Evolutionary conservation across 169 alveolate genomes (phyloP).

Genomic region (Fabrea salina): DNA sequence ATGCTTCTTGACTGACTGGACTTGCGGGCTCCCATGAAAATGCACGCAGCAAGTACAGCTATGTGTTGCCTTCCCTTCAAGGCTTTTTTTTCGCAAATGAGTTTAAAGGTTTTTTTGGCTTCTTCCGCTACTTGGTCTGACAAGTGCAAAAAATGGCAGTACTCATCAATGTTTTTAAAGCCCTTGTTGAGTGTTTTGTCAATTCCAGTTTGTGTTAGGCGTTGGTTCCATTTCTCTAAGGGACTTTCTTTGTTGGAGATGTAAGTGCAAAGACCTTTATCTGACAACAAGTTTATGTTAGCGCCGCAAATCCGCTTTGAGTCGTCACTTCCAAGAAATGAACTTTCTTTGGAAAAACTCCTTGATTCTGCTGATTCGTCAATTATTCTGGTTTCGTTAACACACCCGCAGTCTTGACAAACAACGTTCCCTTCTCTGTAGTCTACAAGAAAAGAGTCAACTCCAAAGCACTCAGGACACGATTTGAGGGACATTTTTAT

Average conservation of each 20-base stretch:
- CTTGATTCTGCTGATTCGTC: conserved; percentile 21
- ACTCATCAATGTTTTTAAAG: not conserved
- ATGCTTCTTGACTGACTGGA: not conserved
- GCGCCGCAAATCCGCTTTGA: conserved; percentile 13
- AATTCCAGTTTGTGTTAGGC: not conserved
- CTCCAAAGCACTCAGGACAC: no score
- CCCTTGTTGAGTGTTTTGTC: conserved; percentile 12
- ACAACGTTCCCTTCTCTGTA: conserved; percentile 7
- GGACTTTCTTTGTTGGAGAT: not conserved
- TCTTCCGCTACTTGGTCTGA: conserved; percentile 6
- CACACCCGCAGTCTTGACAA: conserved; percentile 24
- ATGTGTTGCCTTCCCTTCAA: not conserved
- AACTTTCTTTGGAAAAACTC: conserved; percentile 1
- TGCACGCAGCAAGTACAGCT: not conserved
- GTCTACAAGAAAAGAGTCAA: not conserved
- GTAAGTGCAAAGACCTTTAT: not conserved
- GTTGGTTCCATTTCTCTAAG: conserved; percentile 10
- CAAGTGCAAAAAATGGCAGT: not conserved
- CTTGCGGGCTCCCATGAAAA: conserved; percentile 15
- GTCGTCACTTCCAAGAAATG: conserved; percentile 7
- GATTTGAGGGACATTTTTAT: no score
- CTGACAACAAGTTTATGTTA: not conserved
- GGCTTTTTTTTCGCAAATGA: not conserved
- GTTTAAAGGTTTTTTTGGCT: not conserved
- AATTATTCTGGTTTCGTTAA: not conserved